Evolutionary conservation across 768 basidiomycete species (phyloP), one percentile per base, ranked within the genome.

Genomic region (Cystoderma amianthinum): DNA sequence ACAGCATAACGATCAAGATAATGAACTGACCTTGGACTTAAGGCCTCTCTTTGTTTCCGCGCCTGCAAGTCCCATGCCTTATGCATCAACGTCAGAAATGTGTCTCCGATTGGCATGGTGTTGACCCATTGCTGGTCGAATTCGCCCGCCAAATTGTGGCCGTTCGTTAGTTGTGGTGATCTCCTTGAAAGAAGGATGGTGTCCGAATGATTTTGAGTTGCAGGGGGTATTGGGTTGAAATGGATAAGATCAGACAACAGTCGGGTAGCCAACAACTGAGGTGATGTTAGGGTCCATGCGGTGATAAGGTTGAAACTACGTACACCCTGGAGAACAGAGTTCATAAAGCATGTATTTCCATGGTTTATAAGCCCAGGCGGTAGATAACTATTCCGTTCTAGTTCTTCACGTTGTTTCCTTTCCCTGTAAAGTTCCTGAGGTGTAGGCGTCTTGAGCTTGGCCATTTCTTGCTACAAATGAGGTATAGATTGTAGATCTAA

Each of bases 261-360:
- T 15, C 64, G 68, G 1, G 83, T 85, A 2, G 86, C 81, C 52
- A 86, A 72, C 45, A 88, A 59, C 84, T 88, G 17, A 19, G 34
- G 12, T 36, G 22, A 18, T 22, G 40, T 20, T 36, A 32, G 32
- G 13, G 13, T 10, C 23, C n/a, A 42, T 17, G 12, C n/a, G 17
- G 4, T 22, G 15, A 35, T 30, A 10, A 16, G 22, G 10, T 15
- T 28, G 19, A n/a, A 9, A 7, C 9, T 13, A 80, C 81, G 49
- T 63, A 84, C 86, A 28, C 85, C 87, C 58, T 97, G 93, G 20
- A 97, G 67, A 21, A 92, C 89, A 22, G 90, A 92, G 62, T 95
- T 97, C 84, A 94, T 89, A 63, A 93, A 97, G 62, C 93, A 97
- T 0, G 92, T 95, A 58, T 89, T 89, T 32, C 85, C 83, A 63